A percentile compares a stretch with the other conserved stretches of the same genome.
Evolutionary conservation across 352 stramenopile genomes (phyloP).

Genomic region (Pythium brachiatum): DNA sequence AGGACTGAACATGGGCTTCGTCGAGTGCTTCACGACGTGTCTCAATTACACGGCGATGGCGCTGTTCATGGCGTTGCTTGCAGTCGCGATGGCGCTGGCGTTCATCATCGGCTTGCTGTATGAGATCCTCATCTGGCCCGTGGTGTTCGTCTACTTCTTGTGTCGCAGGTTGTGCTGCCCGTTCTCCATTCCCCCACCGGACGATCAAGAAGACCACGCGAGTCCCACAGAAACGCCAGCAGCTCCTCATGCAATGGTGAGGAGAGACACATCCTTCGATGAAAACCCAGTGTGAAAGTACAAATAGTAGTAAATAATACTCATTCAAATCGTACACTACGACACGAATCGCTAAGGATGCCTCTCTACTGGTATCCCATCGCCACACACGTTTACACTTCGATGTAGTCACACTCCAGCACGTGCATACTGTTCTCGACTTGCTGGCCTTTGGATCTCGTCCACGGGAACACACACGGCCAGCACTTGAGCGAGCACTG

Average conservation of each 20-base stretch:
- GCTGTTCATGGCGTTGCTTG: constrained; percentile 6
- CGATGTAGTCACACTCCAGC: constrained; percentile 7
- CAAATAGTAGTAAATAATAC: too few species aligned
- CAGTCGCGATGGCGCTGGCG: constrained; percentile 1
- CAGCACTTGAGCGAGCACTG: neutral
- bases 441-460: neutral
- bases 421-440: constrained; percentile 1
- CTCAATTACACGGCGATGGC: constrained; percentile 34
- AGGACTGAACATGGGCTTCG: constrained; percentile 38
- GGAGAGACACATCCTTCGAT: neutral
- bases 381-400: neutral
- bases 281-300: neutral
- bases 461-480: neutral
- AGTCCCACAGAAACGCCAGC: neutral
- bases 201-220: neutral
- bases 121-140: constrained; percentile 1
- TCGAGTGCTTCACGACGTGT: constrained; percentile 60
- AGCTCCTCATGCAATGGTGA: neutral
- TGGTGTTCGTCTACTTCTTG: neutral
- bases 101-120: constrained; percentile 5
- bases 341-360: too few species aligned
- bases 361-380: neutral
- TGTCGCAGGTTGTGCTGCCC: neutral
- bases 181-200: neutral
- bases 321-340: too few species aligned